These are phyloP conservation scores for Chrysosphaeria jannelii DNA, from an alignment of 2,329 filamentous ascomycete genomes.

Conservation along the genomic window DNA sequence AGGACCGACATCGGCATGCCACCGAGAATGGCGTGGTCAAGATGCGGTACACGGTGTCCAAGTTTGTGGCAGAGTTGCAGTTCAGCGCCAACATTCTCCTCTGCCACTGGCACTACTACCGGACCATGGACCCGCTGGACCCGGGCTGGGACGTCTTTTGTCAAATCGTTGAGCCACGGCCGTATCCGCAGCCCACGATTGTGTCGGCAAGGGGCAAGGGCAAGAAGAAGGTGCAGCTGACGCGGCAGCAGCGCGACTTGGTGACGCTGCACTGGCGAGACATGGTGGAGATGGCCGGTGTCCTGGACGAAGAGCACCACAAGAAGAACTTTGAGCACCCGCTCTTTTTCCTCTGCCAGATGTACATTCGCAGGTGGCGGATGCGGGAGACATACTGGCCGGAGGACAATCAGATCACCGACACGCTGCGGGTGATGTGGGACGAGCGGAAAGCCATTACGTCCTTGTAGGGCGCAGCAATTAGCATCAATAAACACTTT, in stretches of 20 bases:
- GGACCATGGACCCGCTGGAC: constrained; percentile 8
- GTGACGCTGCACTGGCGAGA: constrained; percentile 7
- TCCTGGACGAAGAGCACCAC: constrained; percentile 1
- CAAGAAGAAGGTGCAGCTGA: constrained; percentile 5
- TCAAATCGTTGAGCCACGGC: constrained; percentile 2
- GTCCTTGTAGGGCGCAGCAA: too few species aligned
- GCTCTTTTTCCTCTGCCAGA: constrained; percentile 15
- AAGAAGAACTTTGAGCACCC: constrained; percentile 10
- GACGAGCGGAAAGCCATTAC: not conserved
- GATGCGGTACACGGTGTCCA: constrained; percentile 10
- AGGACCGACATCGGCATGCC: constrained; percentile 14
- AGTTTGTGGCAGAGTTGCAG: constrained; percentile 15
- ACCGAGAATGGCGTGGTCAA: constrained; percentile 8
- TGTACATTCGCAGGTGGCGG: constrained; percentile 16
- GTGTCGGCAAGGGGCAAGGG: constrained; percentile 7
- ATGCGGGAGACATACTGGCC: too few species aligned
- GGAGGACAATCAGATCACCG: too few species aligned
- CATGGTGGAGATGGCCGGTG: constrained; percentile 5
- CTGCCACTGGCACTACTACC: constrained; percentile 20
- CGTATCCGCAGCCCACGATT: constrained; percentile 2
- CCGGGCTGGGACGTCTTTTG: constrained; percentile 7
- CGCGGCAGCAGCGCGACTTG: constrained; percentile 8
- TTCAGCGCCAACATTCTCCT: constrained; percentile 16
- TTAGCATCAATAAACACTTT: not conserved
- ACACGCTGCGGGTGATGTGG: too few species aligned